Evolutionary conservation across 176 grass and related monocot genomes (phyloP), one percentile per base, ranked within the genome.

Genomic region (Echinochloa phyllopogon): DNA sequence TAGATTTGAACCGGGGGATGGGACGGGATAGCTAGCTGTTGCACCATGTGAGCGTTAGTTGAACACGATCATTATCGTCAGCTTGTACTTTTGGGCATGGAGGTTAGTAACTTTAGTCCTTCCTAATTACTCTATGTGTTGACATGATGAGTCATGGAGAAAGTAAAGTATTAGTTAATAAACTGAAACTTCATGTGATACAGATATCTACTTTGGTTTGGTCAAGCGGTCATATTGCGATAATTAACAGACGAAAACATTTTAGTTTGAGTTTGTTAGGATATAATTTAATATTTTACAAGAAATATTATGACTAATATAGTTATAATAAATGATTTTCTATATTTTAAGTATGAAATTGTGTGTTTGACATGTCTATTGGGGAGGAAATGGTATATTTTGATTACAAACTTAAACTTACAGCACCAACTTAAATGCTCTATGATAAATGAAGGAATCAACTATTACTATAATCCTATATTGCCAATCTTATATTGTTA

Each of bases 11-110:
- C 2, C 12, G 13, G 69, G 25, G 60, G 17, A 43, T 17, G 6
- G 75, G 43, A 11, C 21, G 27, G 25, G 6, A 23, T 67, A 7
- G 66, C 55, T 14, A 8, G 43, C 44, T 33, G 69, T 42, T 81
- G 61, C 37, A 51, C 71, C 77, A 86, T 69, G 78, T 64, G 71
- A 77, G 44, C 0, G 44, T 56, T 85, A 2, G 77, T 89, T 82
- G 53, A 47, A 53, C 0, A 8, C 49, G 55, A 82, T 70, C 60
- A 76, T 78, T 81, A 79, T 80, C 9, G 3, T 27, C 10, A 11
- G 29, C 21, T 42, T 60, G 79, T 68, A 59, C 60, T 84, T 59
- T 78, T 3, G 2, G 40, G 18, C 2, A 6, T 6, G 29, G 61
- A 50, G 40, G 23, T 49, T 39, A 36, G 25, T 23, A 51, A 70